Base-by-base conservation (phyloP, 495 filamentous ascomycete species). In the Penicillium chermesinum region DNA sequence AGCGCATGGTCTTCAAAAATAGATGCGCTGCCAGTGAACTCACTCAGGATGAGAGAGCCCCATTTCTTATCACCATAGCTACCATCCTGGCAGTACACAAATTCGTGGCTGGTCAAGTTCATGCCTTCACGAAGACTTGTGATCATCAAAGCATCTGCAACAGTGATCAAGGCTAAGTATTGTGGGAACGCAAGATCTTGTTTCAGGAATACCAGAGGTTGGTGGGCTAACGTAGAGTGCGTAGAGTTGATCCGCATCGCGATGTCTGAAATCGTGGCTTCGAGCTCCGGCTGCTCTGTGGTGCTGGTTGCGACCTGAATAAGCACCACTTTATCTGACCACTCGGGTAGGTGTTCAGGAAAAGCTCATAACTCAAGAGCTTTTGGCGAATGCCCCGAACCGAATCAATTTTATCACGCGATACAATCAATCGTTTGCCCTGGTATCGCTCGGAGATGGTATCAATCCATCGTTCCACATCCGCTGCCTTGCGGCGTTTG, bases 71-170 rank as follows among this genome's bases (percentile, higher is more conserved):
- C 73, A 17, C 70, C 74, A 45, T 76, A 72, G 55, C 79, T 81
- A n/a, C 89, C 89, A 64, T 96, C 91, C 63, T 96, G 91, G 55
- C 90, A 95, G 53, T 86, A 89, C 21, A 95, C 78, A 60, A 87
- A 96, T 66, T 96, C 91, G 59, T 96, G 91, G 38, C 83, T 86
- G 6, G 91, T 94, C 32, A 96, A 68, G 57, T 95, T 95, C 91
- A 96, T 96, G 35, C 91, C 91, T 60, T 96, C 91, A 40, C 91
- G 87, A 44, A 96, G 80, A 62, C 86, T 90, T 5, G 91, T 89
- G 60, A 96, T 90, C 80, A 95, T 91, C 22, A 96, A 73, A 16
- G 84, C 87, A 66, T 96, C 89, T 2, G 91, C 91, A 18, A 93
- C 84, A 14, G 86, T 86, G 35, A 95, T 77, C 14, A 96, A 74